Evolutionary conservation across 306 rosid genomes (phyloP).

Genomic region (Biancaea sappan): DNA sequence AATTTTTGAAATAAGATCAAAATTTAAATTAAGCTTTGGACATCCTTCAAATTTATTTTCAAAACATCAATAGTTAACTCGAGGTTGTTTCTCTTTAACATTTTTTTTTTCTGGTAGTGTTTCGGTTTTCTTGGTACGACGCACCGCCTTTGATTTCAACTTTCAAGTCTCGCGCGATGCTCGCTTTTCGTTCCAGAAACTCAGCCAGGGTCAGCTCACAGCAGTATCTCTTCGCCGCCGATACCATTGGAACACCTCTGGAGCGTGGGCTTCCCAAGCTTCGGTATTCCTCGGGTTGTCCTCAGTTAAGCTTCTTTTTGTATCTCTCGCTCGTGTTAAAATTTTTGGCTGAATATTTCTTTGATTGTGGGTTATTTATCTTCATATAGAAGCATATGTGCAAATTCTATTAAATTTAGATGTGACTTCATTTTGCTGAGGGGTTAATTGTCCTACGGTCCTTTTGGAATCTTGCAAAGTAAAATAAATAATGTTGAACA

Average conservation of each 20-base stretch:
- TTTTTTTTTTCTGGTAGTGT: too few species aligned
- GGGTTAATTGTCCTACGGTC: neutral
- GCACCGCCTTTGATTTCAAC: neutral
- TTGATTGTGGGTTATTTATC: neutral
- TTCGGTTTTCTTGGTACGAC: neutral
- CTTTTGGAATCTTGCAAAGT: neutral
- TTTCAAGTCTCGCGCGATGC: too few species aligned
- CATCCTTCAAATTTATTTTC: too few species aligned
- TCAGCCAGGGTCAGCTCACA: neutral
- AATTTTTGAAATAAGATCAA: too few species aligned
- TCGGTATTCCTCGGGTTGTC: neutral
- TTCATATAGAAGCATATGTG: neutral
- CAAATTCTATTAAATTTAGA: neutral
- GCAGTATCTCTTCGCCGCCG: neutral
- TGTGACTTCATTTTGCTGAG: neutral
- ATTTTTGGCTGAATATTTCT: neutral
- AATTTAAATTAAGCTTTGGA: too few species aligned
- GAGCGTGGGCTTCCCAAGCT: neutral
- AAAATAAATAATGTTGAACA: neutral
- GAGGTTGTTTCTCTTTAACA: too few species aligned
- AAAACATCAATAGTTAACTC: too few species aligned
- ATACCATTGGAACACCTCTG: neutral
- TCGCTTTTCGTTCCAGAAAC: neutral
- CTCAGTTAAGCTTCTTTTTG: neutral
- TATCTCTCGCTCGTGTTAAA: neutral